Evolutionary conservation across 345 rosid species (phyloP).

Genomic region (Cardamine chenopodiifolia): DNA sequence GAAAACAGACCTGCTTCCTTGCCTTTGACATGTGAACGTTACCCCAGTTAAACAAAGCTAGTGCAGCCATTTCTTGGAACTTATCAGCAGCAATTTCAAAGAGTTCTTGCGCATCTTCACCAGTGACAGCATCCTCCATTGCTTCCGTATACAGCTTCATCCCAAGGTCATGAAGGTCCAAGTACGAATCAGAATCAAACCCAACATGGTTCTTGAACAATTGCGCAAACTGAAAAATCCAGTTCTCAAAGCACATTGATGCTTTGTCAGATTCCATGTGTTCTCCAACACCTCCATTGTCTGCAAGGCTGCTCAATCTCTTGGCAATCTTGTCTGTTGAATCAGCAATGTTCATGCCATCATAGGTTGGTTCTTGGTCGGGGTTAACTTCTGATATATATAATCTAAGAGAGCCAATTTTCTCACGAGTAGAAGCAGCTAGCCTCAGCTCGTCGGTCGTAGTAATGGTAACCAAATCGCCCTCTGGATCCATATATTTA

Average conservation of each 20-base stretch:
- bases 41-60: slow-evolving; percentile 97
- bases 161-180: slow-evolving; percentile 93
- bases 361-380: slow-evolving; percentile 89
- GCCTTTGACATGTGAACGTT: slow-evolving; percentile 91
- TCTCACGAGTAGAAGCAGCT: slow-evolving; percentile 59
- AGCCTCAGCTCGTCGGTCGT: slow-evolving; percentile 76
- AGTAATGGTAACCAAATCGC: slow-evolving; percentile 92
- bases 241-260: slow-evolving; percentile 60
- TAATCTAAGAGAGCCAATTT: slow-evolving; percentile 70
- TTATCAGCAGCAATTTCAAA: slow-evolving; percentile 81
- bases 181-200: slow-evolving; percentile 87
- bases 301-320: slow-evolving; percentile 43
- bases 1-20: slow-evolving; percentile 65
- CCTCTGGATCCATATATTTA: slow-evolving; percentile 86
- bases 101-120: slow-evolving; percentile 86
- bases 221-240: slow-evolving; percentile 91
- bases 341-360: slow-evolving; percentile 50
- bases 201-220: slow-evolving; percentile 94
- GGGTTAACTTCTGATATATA: slow-evolving; percentile 70
- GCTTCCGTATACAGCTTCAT: slow-evolving; percentile 94
- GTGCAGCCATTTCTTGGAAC: slow-evolving; percentile 98
- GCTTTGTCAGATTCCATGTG: slow-evolving; percentile 46
- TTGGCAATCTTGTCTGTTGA: slow-evolving; percentile 40
- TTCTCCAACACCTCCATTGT: slow-evolving; percentile 53
- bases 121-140: slow-evolving; percentile 84